A percentile compares a stretch with the other conserved stretches of the same genome.
phyloP scores from a whole-genome alignment of 83 land plant genomes.

The Diphasiastrum complanatum region DNA sequence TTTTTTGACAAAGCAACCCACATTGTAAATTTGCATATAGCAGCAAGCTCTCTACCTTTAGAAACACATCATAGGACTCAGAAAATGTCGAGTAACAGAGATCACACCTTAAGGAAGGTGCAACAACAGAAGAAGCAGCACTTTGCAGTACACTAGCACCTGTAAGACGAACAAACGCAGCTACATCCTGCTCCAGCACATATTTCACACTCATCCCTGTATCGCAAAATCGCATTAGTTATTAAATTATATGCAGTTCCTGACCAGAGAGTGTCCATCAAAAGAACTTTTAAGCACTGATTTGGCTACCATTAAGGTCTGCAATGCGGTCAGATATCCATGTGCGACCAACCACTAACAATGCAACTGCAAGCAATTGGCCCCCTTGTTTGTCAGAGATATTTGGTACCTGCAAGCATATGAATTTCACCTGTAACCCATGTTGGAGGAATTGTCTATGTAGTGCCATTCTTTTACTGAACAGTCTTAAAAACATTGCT shows the following conservation, averaged over 20 bases:
- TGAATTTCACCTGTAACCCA: neutral
- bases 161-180: conserved; percentile 70
- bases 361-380: conserved; percentile 77
- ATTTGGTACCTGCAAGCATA: conserved; percentile 61
- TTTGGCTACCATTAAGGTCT: conserved; percentile 91
- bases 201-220: conserved; percentile 90
- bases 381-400: conserved; percentile 86
- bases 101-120: conserved; percentile 96
- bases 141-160: conserved; percentile 94
- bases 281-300: too few species aligned
- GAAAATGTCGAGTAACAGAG: too few species aligned
- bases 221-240: too few species aligned
- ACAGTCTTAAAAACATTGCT: too few species aligned
- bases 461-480: too few species aligned
- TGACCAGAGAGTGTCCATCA: neutral
- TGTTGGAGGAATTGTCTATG: neutral
- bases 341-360: conserved; percentile 84
- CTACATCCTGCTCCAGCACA: conserved; percentile 91
- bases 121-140: conserved; percentile 84
- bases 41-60: too few species aligned
- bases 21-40: too few species aligned
- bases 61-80: neutral
- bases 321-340: conserved; percentile 97
- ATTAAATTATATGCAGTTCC: neutral
- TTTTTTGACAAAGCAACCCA: too few species aligned